These are phyloP conservation scores for Orbilia oligospora DNA, from an alignment of 2,329 filamentous ascomycete genomes.

Conservation along the genomic window DNA sequence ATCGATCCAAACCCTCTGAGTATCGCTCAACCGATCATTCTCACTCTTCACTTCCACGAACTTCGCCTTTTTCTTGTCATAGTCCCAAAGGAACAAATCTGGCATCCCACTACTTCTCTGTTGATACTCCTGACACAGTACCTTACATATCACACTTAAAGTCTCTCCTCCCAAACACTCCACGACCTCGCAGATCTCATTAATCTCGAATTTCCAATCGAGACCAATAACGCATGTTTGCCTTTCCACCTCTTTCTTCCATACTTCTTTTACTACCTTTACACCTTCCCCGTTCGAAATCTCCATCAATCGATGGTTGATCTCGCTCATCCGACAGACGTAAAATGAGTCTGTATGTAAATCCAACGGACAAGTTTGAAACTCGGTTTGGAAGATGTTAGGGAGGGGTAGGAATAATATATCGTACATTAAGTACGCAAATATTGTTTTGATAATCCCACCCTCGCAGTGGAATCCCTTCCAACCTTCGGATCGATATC, in stretches of 20 bases:
- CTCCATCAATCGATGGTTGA: conserved; percentile 86
- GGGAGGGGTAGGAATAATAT: conserved; percentile 92
- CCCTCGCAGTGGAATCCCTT: conserved; percentile 96
- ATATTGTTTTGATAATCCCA: conserved; percentile 90
- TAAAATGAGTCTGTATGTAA: conserved; percentile 95
- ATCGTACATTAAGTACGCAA: conserved; percentile 92
- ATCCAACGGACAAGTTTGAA: conserved; percentile 93
- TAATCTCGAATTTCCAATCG: conserved; percentile 87
- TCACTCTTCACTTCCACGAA: conserved; percentile 77
- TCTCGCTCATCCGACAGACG: conserved; percentile 85
- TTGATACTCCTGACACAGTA: conserved; percentile 93
- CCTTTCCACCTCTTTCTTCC: conserved; percentile 77
- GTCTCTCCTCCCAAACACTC: conserved; percentile 83
- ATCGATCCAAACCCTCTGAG: conserved; percentile 96
- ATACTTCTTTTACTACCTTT: conserved; percentile 77
- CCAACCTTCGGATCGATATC: conserved; percentile 87
- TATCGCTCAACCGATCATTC: conserved; percentile 95
- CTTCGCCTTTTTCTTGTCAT: conserved; percentile 65
- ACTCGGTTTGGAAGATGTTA: conserved; percentile 96
- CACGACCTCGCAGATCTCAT: conserved; percentile 84
- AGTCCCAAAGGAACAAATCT: conserved; percentile 90
- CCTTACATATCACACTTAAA: conserved; percentile 87
- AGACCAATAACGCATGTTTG: conserved; percentile 91
- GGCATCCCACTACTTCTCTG: conserved; percentile 89
- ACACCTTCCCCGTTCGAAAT: conserved; percentile 86